phyloP scores from a whole-genome alignment of 768 basidiomycete species.

The Russula dissimulans region DNA sequence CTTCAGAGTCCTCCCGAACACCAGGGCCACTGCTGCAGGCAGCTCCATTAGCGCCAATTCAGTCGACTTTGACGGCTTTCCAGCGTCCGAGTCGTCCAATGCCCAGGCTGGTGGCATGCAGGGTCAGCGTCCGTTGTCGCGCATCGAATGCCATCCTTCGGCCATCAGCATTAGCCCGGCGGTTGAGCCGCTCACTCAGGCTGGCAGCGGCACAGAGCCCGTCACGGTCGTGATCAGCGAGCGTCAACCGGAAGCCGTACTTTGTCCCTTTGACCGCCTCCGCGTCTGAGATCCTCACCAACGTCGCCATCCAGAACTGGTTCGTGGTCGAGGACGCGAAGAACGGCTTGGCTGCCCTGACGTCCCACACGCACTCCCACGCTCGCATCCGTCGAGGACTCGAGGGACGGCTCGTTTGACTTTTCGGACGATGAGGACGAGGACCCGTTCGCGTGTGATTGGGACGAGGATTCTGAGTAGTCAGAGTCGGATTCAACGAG shows the following conservation, averaged over 20 bases:
- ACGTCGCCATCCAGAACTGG: conserved; percentile 7
- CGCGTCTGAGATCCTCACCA: conserved; percentile 8
- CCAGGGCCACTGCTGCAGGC: not conserved
- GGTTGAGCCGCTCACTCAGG: too few relatives aligned
- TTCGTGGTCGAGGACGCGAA: not conserved
- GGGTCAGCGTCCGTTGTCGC: not conserved
- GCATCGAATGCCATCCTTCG: too few relatives aligned
- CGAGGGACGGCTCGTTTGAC: not conserved
- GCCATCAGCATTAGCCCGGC: too few relatives aligned
- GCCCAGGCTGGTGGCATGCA: not conserved
- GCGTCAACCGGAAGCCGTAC: too few relatives aligned
- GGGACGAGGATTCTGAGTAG: not conserved
- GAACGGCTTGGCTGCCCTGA: not conserved
- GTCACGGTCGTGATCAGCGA: not conserved
- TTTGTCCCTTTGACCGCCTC: conserved; percentile 7
- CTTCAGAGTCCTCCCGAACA: not conserved
- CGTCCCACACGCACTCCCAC: not conserved
- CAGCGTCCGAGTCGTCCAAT: not conserved
- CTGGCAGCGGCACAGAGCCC: not conserved
- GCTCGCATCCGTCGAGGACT: not conserved
- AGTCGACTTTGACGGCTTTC: too few relatives aligned
- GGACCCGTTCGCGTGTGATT: too few relatives aligned
- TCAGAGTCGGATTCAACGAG: too few relatives aligned
- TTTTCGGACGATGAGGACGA: not conserved
- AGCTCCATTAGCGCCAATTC: too few relatives aligned